These are phyloP conservation scores for Dictyostelium firmibasis DNA, from an alignment of 78 protist genomes.

Conservation along the genomic window DNA sequence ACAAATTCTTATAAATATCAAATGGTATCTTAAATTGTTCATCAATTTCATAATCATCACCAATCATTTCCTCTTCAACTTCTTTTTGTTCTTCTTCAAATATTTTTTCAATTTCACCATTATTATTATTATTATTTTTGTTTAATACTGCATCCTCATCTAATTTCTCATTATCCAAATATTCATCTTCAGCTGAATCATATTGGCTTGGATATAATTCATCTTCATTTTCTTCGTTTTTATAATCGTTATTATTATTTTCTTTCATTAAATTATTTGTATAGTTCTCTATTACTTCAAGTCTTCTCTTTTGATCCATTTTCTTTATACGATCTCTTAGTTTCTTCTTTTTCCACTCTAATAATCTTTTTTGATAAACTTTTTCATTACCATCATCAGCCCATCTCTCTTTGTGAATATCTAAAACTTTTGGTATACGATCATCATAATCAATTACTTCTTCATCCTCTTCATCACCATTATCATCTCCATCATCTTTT, in stretches of 20 bases:
- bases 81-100: background rate
- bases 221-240: background rate
- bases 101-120: background rate
- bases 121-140: background rate
- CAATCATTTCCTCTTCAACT: slow-evolving; percentile 27
- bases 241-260: background rate
- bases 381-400: slow-evolving; percentile 61
- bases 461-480: background rate
- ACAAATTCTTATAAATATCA: slow-evolving; percentile 71
- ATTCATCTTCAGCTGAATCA: slow-evolving; percentile 13
- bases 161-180: slow-evolving; percentile 19
- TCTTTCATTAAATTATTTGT: background rate
- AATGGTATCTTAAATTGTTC: slow-evolving; percentile 78
- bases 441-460: slow-evolving; percentile 2
- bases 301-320: background rate
- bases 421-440: background rate
- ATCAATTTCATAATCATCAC: slow-evolving; percentile 39
- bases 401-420: slow-evolving; percentile 67
- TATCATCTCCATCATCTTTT: background rate
- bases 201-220: background rate
- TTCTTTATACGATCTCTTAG: background rate
- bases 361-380: slow-evolving; percentile 25
- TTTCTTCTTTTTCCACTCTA: slow-evolving; percentile 28
- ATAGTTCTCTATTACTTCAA: background rate
- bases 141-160: background rate